Base-by-base conservation (phyloP, 2,329 filamentous ascomycete species). In the Pochonia chlamydosporia region DNA sequence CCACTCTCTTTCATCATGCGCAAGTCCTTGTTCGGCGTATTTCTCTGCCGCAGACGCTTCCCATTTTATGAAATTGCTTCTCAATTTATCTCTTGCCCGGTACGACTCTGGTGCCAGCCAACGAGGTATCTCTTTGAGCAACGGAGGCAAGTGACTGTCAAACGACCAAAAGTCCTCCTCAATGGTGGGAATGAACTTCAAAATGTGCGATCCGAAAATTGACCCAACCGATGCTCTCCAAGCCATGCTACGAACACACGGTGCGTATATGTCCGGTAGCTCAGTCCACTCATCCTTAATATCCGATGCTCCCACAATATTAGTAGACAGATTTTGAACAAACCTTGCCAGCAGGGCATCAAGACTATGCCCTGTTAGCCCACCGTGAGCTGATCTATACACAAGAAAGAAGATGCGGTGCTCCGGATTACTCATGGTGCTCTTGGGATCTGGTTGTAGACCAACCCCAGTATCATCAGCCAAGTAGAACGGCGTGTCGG, bases 141-240 rank as follows among this genome's bases (percentile, higher is more conserved):
- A 33, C 3, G 28, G 51, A 0, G 54, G 53, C 0, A 59, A 33
- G 3, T 50, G 54, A 1, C 47, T 45, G 9, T 59, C 56, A 8
- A 57, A 59, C 0, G 16, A 7, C 56, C 56, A 59, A 2, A 59
- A 59, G 3, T 57, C 49, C 1, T 46, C 21, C 1, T 52, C 36
- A 3, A 59, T 50, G 3, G 21, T 39, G 0, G 56, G 56, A 0
- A 49, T 49, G 2, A 54, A 26, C 7, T 59, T 44, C 0, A 59
- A 40, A 6, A 59, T 28, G 26, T 28, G 26, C 7, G 26, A 8
- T 28, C 26, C 26, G 13, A 8, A 28, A 13, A 28, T 7, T 13
- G 26, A 28, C 13, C 13, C 26, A 7, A 28, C 26, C 26, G 26
- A 28, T 7, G 26, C 26, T 28, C 7, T 28, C 7, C 7, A 28